These are phyloP conservation scores for Dichotomocladium elegans DNA, from an alignment of 371 early-diverging fungal species.

Conservation along the genomic window DNA sequence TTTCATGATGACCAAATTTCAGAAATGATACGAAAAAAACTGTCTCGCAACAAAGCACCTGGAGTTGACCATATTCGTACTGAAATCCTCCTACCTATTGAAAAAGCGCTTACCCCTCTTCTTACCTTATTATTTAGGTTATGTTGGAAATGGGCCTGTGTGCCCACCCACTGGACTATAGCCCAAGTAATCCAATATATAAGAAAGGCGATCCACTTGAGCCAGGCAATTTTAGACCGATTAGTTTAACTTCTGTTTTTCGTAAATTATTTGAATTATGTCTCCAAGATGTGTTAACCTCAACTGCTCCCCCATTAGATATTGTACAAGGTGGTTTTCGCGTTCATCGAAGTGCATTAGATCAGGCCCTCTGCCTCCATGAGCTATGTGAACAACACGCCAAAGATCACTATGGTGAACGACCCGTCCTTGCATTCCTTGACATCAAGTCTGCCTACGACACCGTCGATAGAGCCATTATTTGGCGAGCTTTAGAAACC, in stretches of 20 bases:
- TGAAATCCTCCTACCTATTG: slow-evolving; percentile 22
- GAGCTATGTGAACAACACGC: slow-evolving; percentile 3
- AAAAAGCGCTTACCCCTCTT: too few species aligned
- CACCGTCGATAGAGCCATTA: slow-evolving; percentile 6
- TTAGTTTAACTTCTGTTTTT: too few species aligned
- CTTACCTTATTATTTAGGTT: too few species aligned
- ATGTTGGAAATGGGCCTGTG: too few species aligned
- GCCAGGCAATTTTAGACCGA: too few species aligned
- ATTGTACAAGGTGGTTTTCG: slow-evolving; percentile 33
- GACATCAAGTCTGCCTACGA: slow-evolving; percentile 17
- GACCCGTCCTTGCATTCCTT: slow-evolving; percentile 10
- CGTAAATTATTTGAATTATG: too few species aligned
- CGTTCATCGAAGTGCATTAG: slow-evolving; percentile 15
- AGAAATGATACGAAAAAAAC: too few species aligned
- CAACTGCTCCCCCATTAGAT: too few species aligned
- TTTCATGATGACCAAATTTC: too few species aligned
- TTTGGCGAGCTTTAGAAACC: slow-evolving; percentile 5
- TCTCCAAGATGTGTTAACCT: too few species aligned
- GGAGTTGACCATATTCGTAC: slow-evolving; percentile 12
- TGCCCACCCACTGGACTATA: slow-evolving; percentile 1
- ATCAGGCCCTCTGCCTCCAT: slow-evolving; percentile 25
- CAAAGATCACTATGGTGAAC: too few species aligned
- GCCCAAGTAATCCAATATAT: slow-evolving; percentile 14
- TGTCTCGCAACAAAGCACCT: slow-evolving; percentile 12
- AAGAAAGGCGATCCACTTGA: too few species aligned